A percentile compares a stretch with the other conserved stretches of the same genome.
Evolutionary conservation across 2,329 filamentous ascomycete species (phyloP).

Genomic region (Waltergamsia citrina): DNA sequence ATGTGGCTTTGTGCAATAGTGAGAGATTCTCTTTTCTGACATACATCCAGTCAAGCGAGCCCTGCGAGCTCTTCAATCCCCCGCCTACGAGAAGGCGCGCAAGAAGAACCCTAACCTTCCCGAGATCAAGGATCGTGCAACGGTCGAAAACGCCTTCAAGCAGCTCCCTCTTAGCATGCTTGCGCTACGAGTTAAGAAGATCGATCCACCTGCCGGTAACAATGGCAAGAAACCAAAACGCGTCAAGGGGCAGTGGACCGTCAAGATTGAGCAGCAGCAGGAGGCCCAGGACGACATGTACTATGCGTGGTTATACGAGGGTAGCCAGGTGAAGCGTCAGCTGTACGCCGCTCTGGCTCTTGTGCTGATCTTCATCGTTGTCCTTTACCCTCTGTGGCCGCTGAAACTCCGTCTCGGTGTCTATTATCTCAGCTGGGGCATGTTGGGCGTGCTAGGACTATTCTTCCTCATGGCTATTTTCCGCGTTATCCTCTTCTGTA

Average conservation of each 20-base stretch:
- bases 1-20: constrained; percentile 11
- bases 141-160: constrained; percentile 91
- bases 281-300: constrained; percentile 81
- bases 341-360: constrained; percentile 81
- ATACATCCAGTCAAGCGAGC: constrained; percentile 74
- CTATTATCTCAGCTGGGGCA: constrained; percentile 94
- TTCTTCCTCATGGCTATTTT: constrained; percentile 99
- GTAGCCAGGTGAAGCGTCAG: constrained; percentile 87
- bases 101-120: constrained; percentile 87
- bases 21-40: constrained; percentile 4
- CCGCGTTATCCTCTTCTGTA: constrained; percentile 84
- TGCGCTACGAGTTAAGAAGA: constrained; percentile 79
- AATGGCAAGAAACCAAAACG: constrained; percentile 69
- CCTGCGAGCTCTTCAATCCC: constrained; percentile 79
- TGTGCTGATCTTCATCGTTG: constrained; percentile 73
- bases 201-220: constrained; percentile 54
- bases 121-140: constrained; percentile 76
- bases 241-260: constrained; percentile 92
- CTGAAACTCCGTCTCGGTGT: constrained; percentile 84
- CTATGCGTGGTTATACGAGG: constrained; percentile 95
- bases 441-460: constrained; percentile 78
- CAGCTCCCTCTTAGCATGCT: constrained; percentile 90
- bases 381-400: constrained; percentile 96
- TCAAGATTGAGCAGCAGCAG: constrained; percentile 92
- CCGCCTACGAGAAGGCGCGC: constrained; percentile 80